phyloP scores from a whole-genome alignment of 2,329 filamentous ascomycete species.

The Phialemoniopsis sp. region DNA sequence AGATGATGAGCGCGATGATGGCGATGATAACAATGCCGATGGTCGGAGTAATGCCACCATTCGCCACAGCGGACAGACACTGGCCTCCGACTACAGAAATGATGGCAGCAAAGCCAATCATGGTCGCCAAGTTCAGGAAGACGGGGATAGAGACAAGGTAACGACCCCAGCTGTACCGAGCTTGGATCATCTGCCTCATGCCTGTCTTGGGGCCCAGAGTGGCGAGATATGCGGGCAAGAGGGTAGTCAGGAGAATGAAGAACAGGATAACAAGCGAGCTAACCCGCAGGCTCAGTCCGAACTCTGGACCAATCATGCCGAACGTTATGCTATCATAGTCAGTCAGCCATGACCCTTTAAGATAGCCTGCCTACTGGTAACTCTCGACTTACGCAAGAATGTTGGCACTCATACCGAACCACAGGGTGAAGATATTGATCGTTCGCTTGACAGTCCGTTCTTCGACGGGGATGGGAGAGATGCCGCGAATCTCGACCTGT shows the following conservation, averaged over 20 bases:
- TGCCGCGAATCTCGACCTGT: conserved; percentile 38
- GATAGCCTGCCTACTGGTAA: background rate
- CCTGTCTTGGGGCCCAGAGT: conserved; percentile 58
- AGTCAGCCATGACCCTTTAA: background rate
- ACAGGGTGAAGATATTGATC: conserved; percentile 42
- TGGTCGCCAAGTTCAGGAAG: conserved; percentile 57
- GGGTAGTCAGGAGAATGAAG: conserved; percentile 52
- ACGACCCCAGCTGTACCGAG: conserved; percentile 57
- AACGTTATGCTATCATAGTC: conserved; percentile 43
- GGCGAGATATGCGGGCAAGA: conserved; percentile 51
- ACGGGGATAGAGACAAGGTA: conserved; percentile 57
- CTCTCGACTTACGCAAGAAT: conserved; percentile 32
- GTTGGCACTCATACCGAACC: conserved; percentile 44
- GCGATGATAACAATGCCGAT: conserved; percentile 60
- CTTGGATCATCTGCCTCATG: conserved; percentile 63
- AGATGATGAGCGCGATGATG: conserved; percentile 48
- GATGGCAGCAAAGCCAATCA: conserved; percentile 61
- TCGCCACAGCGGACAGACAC: conserved; percentile 49
- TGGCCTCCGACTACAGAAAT: conserved; percentile 58
- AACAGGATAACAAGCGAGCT: conserved; percentile 58
- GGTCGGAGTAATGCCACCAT: conserved; percentile 19
- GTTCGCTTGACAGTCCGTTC: conserved; percentile 33
- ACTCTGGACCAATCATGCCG: conserved; percentile 56
- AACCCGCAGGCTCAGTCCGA: conserved; percentile 50
- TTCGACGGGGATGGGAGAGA: conserved; percentile 35